A percentile compares a stretch with the other conserved stretches of the same genome.
Evolutionary conservation across 2,329 filamentous ascomycete genomes (phyloP).

Genomic region (Lecanicillium sp.): DNA sequence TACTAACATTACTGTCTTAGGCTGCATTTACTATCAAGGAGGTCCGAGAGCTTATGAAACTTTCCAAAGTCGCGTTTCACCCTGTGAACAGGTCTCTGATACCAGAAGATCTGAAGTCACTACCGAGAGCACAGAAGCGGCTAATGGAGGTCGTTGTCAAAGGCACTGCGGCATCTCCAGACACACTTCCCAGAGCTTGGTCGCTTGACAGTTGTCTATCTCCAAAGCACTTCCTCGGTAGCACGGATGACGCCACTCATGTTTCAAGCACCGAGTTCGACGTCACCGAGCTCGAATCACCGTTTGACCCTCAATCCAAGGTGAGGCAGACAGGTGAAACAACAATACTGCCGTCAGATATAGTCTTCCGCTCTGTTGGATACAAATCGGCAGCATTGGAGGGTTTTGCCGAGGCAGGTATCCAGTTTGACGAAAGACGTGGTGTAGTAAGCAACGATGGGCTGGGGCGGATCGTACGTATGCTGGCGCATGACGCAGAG

Average conservation of each 20-base stretch:
- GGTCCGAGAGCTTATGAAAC: slow-evolving; percentile 74
- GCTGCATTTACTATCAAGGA: slow-evolving; percentile 96
- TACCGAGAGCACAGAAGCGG: slow-evolving; percentile 68
- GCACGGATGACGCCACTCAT: slow-evolving; percentile 30
- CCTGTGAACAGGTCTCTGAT: slow-evolving; percentile 59
- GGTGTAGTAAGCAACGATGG: slow-evolving; percentile 81
- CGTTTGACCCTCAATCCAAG: slow-evolving; percentile 42
- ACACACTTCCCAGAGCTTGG: slow-evolving; percentile 59
- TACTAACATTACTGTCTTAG: slow-evolving; percentile 39
- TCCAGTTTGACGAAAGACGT: slow-evolving; percentile 66
- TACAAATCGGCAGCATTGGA: slow-evolving; percentile 76
- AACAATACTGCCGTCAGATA: slow-evolving; percentile 49
- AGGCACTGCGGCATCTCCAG: slow-evolving; percentile 48
- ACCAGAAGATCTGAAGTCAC: slow-evolving; percentile 55
- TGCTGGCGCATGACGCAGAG: slow-evolving; percentile 19
- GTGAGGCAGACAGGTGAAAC: slow-evolving; percentile 40
- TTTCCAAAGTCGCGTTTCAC: slow-evolving; percentile 64
- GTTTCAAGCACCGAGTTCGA: slow-evolving; percentile 64
- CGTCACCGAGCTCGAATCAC: slow-evolving; percentile 46
- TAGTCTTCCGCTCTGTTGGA: slow-evolving; percentile 90
- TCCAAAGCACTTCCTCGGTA: slow-evolving; percentile 58
- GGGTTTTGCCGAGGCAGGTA: slow-evolving; percentile 63
- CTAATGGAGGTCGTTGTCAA: slow-evolving; percentile 76
- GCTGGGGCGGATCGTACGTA: slow-evolving; percentile 57
- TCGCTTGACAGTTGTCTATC: slow-evolving; percentile 79